Evolutionary conservation across 768 basidiomycete species (phyloP), one percentile per base, ranked within the genome.

Genomic region (Xerocomus brunneocitrinus): DNA sequence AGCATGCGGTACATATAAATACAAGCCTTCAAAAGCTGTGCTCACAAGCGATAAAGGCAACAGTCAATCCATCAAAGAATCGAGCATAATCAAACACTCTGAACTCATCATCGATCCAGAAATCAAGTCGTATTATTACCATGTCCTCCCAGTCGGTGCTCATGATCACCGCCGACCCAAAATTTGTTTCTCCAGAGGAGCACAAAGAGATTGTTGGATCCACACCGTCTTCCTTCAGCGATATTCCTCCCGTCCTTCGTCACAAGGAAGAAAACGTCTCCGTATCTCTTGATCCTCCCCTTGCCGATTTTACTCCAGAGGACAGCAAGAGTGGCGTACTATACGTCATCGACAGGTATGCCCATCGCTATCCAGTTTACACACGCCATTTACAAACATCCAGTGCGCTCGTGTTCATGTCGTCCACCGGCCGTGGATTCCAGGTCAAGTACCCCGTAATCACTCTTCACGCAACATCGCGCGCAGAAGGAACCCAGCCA

Each of bases 391-490:
- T 35, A 55, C 43, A 27, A 47, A 27, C 27, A 5, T 55, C 9
- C 61, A 92, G 93, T 58, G 83, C 79, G 14, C 79, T 97, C 36
- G 81, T 82, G 3, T 95, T 90, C 78, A 80, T 89, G 71, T 83
- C 88, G 3, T 62, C 79, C 10, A 75, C 82, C 1, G 84, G 84
- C 14, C 74, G 75, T 41, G 93, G 91, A 14, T 87, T 98, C 70
- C 83, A 89, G 58, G 81, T 98, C 64, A 77, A 85, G 53, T 98
- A 95, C 68, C 92, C 91, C 9, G 76, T 86, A 5, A 89, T 99
- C 64, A 95, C 92, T 1, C 80, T 99, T 2, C 97, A 99, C 62
- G 97, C 97, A 25, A 80, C 95, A 50, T 91, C 93, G 1, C 85
- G 92, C 42, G 77, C 79, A 3, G 80, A 82, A 40, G 54, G 48